These are phyloP conservation scores for Solanum pimpinellifolium DNA, from an alignment of 257 asterid species.

Conservation along the genomic window DNA sequence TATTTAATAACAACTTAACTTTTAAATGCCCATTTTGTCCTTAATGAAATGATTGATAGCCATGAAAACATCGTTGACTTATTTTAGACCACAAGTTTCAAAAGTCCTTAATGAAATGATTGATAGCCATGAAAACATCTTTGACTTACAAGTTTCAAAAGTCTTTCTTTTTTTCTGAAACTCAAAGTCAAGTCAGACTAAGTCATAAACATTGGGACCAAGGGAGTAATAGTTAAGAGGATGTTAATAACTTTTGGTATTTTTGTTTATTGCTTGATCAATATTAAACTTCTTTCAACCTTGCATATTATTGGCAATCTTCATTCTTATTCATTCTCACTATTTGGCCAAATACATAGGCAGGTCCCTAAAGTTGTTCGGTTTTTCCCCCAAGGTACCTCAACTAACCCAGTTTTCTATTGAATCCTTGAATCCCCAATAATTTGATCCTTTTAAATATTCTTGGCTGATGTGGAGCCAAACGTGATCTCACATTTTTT, in stretches of 20 bases:
- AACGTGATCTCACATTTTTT: too few species aligned
- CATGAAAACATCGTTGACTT: background rate
- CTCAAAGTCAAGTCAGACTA: background rate
- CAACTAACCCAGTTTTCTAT: too few species aligned
- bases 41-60: background rate
- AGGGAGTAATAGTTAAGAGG: background rate
- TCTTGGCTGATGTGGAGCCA: too few species aligned
- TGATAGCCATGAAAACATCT: background rate
- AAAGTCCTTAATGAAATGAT: background rate
- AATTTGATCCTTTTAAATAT: too few species aligned
- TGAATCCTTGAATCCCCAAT: too few species aligned
- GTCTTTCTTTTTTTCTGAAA: background rate
- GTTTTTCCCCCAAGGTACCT: too few species aligned
- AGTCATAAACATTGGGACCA: background rate
- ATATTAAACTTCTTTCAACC: background rate
- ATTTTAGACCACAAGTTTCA: background rate
- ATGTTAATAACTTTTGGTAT: background rate
- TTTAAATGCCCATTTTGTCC: background rate
- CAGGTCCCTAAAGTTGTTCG: too few species aligned
- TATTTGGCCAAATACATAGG: background rate
- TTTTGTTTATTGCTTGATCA: background rate
- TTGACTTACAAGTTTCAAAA: background rate
- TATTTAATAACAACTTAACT: background rate
- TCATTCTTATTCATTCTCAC: background rate
- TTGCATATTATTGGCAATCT: background rate